These are phyloP conservation scores for Xylariaceae sp. DNA, from an alignment of 2,329 filamentous ascomycete genomes.

Conservation along the genomic window DNA sequence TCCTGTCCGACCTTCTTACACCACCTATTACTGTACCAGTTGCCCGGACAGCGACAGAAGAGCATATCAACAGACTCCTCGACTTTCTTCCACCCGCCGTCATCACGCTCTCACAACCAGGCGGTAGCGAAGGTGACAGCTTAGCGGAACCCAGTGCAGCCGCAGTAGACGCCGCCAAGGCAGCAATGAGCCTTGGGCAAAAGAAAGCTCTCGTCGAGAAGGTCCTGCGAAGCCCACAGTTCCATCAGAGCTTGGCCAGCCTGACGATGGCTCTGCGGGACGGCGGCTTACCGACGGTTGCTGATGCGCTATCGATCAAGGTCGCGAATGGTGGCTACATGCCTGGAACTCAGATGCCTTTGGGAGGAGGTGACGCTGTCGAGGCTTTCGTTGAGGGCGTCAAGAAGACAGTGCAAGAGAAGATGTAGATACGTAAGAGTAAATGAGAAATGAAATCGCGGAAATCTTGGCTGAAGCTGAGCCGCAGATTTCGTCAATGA, in stretches of 20 bases:
- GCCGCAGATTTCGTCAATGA: too few species aligned
- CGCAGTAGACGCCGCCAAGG: conserved; percentile 67
- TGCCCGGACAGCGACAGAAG: conserved; percentile 61
- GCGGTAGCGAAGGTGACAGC: conserved; percentile 53
- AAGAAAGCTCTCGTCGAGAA: conserved; percentile 78
- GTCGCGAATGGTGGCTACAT: conserved; percentile 83
- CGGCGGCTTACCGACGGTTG: conserved; percentile 84
- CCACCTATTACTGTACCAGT: conserved; percentile 74
- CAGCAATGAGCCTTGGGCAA: conserved; percentile 66
- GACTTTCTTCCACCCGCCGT: conserved; percentile 74
- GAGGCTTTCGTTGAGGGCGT: conserved; percentile 89
- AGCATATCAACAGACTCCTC: conserved; percentile 70
- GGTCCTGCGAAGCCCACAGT: conserved; percentile 85
- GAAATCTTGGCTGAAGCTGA: too few species aligned
- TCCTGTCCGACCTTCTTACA: conserved; percentile 80
- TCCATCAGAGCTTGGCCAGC: conserved; percentile 79
- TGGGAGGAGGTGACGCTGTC: conserved; percentile 84
- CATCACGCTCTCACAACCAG: conserved; percentile 71
- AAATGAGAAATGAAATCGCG: not conserved
- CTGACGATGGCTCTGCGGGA: conserved; percentile 85
- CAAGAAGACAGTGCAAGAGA: conserved; percentile 69
- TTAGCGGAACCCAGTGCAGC: conserved; percentile 65
- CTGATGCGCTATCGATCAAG: conserved; percentile 76
- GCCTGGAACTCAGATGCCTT: conserved; percentile 70
- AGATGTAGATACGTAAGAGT: conserved; percentile 25